phyloP scores from a whole-genome alignment of 2,329 filamentous ascomycete species.

The Scedosporium boydii region DNA sequence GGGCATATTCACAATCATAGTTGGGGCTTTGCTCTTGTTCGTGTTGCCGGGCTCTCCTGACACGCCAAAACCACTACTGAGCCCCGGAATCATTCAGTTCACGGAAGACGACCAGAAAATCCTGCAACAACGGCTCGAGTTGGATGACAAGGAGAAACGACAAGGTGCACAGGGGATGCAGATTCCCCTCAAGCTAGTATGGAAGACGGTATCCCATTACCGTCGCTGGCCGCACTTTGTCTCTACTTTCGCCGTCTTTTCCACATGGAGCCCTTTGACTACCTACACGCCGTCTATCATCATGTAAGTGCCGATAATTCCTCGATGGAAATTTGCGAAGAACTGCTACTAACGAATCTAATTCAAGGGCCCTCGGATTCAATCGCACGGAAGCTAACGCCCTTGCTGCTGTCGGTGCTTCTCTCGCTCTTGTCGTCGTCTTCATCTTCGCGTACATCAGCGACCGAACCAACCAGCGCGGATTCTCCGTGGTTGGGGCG shows the following conservation, averaged over 20 bases:
- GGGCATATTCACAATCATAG: conserved; percentile 30
- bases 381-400: conserved; percentile 35
- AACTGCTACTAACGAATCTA: background rate
- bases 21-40: conserved; percentile 27
- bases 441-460: conserved; percentile 39
- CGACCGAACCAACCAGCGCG: conserved; percentile 33
- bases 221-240: conserved; percentile 38
- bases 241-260: conserved; percentile 39
- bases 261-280: conserved; percentile 41
- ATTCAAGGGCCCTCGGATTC: conserved; percentile 31
- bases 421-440: conserved; percentile 34
- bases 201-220: conserved; percentile 33
- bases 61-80: conserved; percentile 26
- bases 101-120: conserved; percentile 20
- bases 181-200: conserved; percentile 28
- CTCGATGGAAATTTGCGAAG: background rate
- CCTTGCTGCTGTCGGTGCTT: conserved; percentile 31
- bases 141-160: conserved; percentile 18
- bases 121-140: conserved; percentile 24
- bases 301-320: conserved; percentile 16
- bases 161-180: conserved; percentile 22
- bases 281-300: conserved; percentile 40
- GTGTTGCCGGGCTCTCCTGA: conserved; percentile 33
- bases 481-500: conserved; percentile 31
- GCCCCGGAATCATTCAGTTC: conserved; percentile 27